A percentile compares a stretch with the other conserved stretches of the same genome.
These are phyloP conservation scores for Russula foetens DNA, from an alignment of 768 basidiomycete genomes.

Conservation along the genomic window DNA sequence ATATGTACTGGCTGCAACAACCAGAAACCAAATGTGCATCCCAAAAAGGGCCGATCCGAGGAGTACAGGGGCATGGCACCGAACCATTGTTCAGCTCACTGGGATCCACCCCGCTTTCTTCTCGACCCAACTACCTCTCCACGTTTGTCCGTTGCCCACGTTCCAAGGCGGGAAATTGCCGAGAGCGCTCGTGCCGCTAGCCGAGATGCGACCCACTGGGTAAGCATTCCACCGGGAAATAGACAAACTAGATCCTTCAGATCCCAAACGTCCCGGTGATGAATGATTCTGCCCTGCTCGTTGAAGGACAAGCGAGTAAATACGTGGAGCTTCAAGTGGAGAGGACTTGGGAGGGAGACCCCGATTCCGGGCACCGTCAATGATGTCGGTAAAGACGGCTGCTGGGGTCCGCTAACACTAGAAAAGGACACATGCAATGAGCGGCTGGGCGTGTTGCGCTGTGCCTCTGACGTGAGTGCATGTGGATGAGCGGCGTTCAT, in stretches of 20 bases:
- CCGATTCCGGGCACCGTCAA: constrained; percentile 53
- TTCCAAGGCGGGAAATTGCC: constrained; percentile 5
- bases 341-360: constrained; percentile 59
- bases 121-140: constrained; percentile 1
- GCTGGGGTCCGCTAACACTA: constrained; percentile 1
- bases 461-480: constrained; percentile 15
- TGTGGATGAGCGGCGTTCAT: constrained; percentile 24
- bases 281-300: constrained; percentile 71
- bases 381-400: constrained; percentile 36
- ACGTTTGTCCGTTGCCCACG: constrained; percentile 11
- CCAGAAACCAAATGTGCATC: not conserved
- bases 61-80: not conserved
- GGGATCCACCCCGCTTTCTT: constrained; percentile 5
- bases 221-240: constrained; percentile 57
- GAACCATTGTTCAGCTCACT: constrained; percentile 11
- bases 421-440: constrained; percentile 24
- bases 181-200: constrained; percentile 40
- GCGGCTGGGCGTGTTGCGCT: constrained; percentile 13
- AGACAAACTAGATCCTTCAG: constrained; percentile 68
- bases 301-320: constrained; percentile 71
- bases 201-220: constrained; percentile 62
- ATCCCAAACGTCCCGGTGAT: constrained; percentile 79
- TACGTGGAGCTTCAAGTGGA: constrained; percentile 67
- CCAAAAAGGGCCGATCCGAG: constrained; percentile 8
- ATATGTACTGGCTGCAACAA: not conserved